Evolutionary conservation across 225 moss, liverwort and hornwort genomes (phyloP).

Genomic region (Pleurozium schreberi): DNA sequence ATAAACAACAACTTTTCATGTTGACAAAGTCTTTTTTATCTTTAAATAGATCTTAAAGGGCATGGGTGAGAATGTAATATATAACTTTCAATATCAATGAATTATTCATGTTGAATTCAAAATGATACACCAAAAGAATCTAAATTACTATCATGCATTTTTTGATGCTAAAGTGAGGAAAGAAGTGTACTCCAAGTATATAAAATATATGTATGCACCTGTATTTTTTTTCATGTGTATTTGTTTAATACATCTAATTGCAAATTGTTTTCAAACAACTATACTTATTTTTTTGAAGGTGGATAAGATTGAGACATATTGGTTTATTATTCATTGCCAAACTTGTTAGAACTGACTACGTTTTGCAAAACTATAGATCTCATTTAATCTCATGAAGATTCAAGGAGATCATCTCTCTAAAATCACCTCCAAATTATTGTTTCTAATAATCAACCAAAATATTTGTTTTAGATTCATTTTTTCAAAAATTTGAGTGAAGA

Average conservation of each 20-base stretch:
- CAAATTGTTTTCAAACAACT: not conserved
- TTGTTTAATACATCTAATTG: no score
- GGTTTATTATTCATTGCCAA: no score
- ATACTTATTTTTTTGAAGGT: not conserved
- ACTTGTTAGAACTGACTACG: not conserved
- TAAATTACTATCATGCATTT: no score
- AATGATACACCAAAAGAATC: not conserved
- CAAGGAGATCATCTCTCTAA: fast-evolving
- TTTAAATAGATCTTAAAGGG: no score
- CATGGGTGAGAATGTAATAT: no score
- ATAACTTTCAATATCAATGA: fast-evolving
- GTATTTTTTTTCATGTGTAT: not conserved
- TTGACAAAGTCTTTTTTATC: no score
- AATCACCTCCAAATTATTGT: not conserved
- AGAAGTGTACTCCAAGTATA: not conserved
- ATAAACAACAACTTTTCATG: no score
- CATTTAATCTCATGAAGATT: not conserved
- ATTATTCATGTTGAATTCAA: not conserved
- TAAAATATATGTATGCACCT: not conserved
- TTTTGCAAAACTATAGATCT: not conserved
- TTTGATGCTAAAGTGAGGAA: not conserved
- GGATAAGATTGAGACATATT: not conserved
- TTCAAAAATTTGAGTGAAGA: no score
- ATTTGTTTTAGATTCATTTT: no score
- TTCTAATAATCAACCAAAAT: not conserved